Percentiles rank a stretch among this genome's conserved stretches.
Evolutionary conservation across 1,284 basidiomycete genomes (phyloP).

Genomic region (Puccinia coronata): DNA sequence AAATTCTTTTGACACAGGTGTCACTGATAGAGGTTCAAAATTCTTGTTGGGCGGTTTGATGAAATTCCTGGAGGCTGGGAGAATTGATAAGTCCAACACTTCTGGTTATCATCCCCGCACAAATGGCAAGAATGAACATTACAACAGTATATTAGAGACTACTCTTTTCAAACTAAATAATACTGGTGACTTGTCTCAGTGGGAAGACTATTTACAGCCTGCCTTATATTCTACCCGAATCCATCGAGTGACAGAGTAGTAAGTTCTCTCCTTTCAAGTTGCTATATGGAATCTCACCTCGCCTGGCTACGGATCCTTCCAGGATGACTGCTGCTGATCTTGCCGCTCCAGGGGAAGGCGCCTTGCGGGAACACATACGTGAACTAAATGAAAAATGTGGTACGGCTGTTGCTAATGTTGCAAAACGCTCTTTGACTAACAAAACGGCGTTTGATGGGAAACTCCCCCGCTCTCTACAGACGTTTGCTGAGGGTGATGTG

Average conservation of each 20-base stretch:
- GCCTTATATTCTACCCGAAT: slow-evolving; percentile 3
- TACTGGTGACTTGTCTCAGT: too few species aligned
- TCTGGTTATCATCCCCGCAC: too few species aligned
- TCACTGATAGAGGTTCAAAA: too few species aligned
- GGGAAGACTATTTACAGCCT: not conserved
- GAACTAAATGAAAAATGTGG: not conserved
- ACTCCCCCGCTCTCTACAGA: not conserved
- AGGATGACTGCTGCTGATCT: too few species aligned
- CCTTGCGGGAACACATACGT: not conserved
- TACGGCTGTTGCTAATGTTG: not conserved
- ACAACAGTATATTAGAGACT: slow-evolving; percentile 12
- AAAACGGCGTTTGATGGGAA: not conserved
- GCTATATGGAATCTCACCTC: not conserved
- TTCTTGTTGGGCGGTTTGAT: not conserved
- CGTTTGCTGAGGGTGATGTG: not conserved
- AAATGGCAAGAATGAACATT: not conserved
- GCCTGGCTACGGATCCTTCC: not conserved
- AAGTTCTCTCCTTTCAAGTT: slow-evolving; percentile 19
- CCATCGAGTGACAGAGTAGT: not conserved
- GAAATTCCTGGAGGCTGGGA: not conserved
- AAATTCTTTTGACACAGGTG: too few species aligned
- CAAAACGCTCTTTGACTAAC: not conserved
- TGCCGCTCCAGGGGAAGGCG: not conserved
- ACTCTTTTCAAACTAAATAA: not conserved
- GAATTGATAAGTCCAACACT: not conserved